These are phyloP conservation scores for Fusarium pseudonygamai DNA, from an alignment of 2,329 filamentous ascomycete species.

Conservation along the genomic window DNA sequence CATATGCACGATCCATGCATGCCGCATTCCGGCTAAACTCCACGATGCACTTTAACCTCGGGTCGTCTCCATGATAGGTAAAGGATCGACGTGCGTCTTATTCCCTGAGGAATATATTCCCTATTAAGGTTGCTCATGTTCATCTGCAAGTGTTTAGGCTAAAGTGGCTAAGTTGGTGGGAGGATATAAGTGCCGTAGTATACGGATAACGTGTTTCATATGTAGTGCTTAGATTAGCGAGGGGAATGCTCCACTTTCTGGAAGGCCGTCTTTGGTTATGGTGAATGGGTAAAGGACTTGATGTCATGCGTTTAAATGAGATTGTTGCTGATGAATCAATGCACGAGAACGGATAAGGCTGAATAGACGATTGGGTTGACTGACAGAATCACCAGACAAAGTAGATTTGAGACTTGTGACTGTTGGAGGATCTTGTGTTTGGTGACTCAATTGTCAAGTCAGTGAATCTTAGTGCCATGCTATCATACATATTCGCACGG, in stretches of 20 bases:
- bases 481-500: neutral
- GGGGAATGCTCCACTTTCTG: fast-evolving
- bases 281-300: no score
- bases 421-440: neutral
- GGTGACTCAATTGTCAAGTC: neutral
- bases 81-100: neutral
- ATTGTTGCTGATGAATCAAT: neutral
- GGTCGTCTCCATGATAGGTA: neutral
- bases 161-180: neutral
- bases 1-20: neutral
- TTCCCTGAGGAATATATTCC: neutral
- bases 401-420: neutral
- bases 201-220: neutral
- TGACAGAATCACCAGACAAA: no score
- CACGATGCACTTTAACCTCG: neutral
- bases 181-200: neutral
- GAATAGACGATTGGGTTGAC: neutral
- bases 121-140: neutral
- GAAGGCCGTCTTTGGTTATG: no score
- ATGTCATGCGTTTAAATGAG: neutral
- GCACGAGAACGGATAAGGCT: neutral
- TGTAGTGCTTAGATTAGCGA: neutral
- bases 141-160: neutral
- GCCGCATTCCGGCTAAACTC: neutral
- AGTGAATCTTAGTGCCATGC: neutral